phyloP scores from a whole-genome alignment of 2,329 filamentous ascomycete species.

The Pestalotiopsis sp. region DNA sequence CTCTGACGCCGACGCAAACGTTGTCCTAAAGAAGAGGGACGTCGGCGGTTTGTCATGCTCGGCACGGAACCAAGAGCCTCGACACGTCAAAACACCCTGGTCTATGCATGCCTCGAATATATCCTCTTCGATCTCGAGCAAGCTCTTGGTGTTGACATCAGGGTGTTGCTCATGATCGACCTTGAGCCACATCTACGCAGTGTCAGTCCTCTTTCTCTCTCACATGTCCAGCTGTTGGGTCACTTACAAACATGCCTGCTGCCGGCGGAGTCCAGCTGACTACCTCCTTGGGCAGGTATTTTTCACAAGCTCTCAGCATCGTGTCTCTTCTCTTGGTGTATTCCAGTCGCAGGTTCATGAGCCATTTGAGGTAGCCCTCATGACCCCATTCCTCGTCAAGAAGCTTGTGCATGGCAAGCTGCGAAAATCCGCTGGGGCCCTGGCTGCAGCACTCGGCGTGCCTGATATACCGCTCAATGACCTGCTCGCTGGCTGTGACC shows the following conservation, averaged over 20 bases:
- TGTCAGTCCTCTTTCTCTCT: background rate
- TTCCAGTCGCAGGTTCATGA: constrained; percentile 76
- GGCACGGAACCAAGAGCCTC: constrained; percentile 89
- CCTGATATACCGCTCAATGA: constrained; percentile 78
- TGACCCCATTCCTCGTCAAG: constrained; percentile 96
- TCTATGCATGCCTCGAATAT: constrained; percentile 79
- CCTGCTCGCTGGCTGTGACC: constrained; percentile 83
- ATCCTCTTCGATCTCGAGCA: constrained; percentile 76
- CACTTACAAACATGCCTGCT: constrained; percentile 92
- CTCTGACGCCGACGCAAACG: constrained; percentile 78
- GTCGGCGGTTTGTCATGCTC: constrained; percentile 60
- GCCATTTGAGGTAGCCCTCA: constrained; percentile 83
- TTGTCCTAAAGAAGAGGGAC: constrained; percentile 84
- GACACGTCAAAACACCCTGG: constrained; percentile 75
- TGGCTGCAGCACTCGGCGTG: constrained; percentile 85
- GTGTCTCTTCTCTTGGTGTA: constrained; percentile 80
- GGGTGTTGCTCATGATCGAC: constrained; percentile 70
- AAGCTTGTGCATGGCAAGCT: constrained; percentile 83
- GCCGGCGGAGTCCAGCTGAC: constrained; percentile 78
- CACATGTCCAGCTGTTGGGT: background rate
- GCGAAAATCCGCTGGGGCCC: constrained; percentile 80
- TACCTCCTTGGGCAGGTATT: constrained; percentile 70
- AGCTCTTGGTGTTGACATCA: constrained; percentile 46
- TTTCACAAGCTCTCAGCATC: constrained; percentile 78
- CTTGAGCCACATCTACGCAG: constrained; percentile 68